Conservation (phyloP, 2,329 filamentous ascomycete genomes). For the Hymenoscyphus scutula region DNA sequence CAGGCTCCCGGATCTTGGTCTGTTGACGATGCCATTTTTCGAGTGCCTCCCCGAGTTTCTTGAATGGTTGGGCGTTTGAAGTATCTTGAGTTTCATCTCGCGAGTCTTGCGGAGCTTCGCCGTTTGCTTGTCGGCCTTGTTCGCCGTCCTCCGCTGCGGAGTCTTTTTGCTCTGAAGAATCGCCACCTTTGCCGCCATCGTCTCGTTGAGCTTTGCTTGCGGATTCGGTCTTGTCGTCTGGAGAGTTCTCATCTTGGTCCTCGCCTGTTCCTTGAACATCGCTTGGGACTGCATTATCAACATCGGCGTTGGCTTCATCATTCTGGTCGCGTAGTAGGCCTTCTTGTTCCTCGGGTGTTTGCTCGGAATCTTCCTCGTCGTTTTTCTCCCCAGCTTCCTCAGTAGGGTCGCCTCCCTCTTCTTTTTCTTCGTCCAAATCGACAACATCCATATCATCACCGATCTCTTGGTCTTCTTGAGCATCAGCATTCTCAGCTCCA, state of each 20-base stretch:
- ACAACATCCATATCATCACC: conserved; percentile 36
- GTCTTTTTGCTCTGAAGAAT: conserved; percentile 61
- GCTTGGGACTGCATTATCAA: conserved; percentile 62
- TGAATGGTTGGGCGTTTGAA: conserved; percentile 69
- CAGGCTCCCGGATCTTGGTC: conserved; percentile 66
- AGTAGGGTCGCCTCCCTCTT: conserved; percentile 42
- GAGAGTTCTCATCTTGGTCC: conserved; percentile 62
- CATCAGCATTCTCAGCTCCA: conserved; percentile 40
- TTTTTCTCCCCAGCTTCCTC: conserved; percentile 51
- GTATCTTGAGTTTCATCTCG: conserved; percentile 41
- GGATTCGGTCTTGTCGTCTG: conserved; percentile 60
- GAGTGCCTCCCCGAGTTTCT: conserved; percentile 88
- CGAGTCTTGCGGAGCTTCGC: conserved; percentile 40
- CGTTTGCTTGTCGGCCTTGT: conserved; percentile 43
- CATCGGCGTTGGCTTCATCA: conserved; percentile 52
- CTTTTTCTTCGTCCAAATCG: conserved; percentile 35
- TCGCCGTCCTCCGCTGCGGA: conserved; percentile 63
- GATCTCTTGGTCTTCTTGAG: conserved; percentile 41
- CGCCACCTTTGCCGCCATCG: conserved; percentile 63
- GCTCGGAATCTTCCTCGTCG: conserved; percentile 49
- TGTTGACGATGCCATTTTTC: conserved; percentile 92
- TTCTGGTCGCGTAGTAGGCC: conserved; percentile 39
- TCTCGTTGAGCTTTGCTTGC: conserved; percentile 63
- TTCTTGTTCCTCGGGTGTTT: conserved; percentile 51
- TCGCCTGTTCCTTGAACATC: conserved; percentile 63